Percentiles rank a stretch among this genome's conserved stretches.
These are phyloP conservation scores for Gloeostereum incarnatum DNA, from an alignment of 768 basidiomycete species.

Conservation along the genomic window DNA sequence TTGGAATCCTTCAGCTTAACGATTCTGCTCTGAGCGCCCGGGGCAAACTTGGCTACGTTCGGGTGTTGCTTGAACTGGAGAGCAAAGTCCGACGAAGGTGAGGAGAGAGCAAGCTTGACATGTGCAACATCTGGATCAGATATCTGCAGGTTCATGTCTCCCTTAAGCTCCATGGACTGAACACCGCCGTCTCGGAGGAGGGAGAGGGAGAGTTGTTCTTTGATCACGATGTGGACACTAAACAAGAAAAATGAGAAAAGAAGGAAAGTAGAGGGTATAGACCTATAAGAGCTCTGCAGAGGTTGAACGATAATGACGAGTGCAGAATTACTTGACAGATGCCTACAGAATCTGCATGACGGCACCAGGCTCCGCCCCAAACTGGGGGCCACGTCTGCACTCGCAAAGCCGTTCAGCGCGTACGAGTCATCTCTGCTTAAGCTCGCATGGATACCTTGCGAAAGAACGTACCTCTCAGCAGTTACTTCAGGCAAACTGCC, in stretches of 20 bases:
- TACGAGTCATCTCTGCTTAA: too few species aligned
- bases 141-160: slow-evolving; percentile 89
- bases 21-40: slow-evolving; percentile 46
- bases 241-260: neutral
- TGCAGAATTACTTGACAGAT: neutral
- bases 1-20: slow-evolving; percentile 81
- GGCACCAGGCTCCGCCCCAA: too few species aligned
- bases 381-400: too few species aligned
- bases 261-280: too few species aligned
- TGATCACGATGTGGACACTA: slow-evolving; percentile 82
- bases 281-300: too few species aligned
- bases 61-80: slow-evolving; percentile 98
- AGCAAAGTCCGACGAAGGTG: slow-evolving; percentile 47
- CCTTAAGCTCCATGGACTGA: slow-evolving; percentile 84
- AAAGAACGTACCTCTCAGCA: slow-evolving; percentile 52
- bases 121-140: slow-evolving; percentile 66
- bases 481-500: slow-evolving; percentile 70
- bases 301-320: slow-evolving; percentile 1
- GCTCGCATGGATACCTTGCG: too few species aligned
- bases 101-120: slow-evolving; percentile 56
- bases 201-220: slow-evolving; percentile 73
- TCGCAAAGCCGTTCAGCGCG: too few species aligned
- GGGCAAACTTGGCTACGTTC: slow-evolving; percentile 79
- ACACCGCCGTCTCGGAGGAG: slow-evolving; percentile 88
- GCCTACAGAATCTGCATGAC: too few species aligned